These are phyloP conservation scores for Acacia concinna DNA, from an alignment of 331 rosid species.

Conservation along the genomic window DNA sequence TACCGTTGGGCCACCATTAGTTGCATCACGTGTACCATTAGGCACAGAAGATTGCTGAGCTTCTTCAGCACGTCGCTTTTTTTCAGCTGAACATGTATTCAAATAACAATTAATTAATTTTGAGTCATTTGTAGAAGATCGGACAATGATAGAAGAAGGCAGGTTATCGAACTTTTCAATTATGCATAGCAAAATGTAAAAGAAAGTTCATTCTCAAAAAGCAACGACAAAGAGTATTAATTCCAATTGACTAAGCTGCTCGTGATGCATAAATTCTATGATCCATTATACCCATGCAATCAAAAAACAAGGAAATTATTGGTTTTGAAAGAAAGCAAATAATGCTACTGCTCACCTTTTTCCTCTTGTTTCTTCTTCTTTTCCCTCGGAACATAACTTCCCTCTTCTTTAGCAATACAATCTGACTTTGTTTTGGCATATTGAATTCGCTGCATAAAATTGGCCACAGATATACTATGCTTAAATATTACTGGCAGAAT, in stretches of 20 bases:
- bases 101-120: slow-evolving; percentile 16
- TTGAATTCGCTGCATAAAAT: slow-evolving; percentile 78
- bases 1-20: slow-evolving; percentile 71
- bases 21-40: slow-evolving; percentile 69
- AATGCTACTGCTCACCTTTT: slow-evolving; percentile 59
- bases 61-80: slow-evolving; percentile 70
- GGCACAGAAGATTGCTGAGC: slow-evolving; percentile 52
- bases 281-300: neutral
- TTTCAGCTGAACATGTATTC: slow-evolving; percentile 68
- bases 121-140: slow-evolving; percentile 1
- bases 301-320: neutral
- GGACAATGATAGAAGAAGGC: neutral
- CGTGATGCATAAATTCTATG: neutral
- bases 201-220: slow-evolving; percentile 2
- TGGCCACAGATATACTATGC: neutral
- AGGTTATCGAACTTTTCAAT: slow-evolving; percentile 9
- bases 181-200: neutral
- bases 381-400: slow-evolving; percentile 90
- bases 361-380: slow-evolving; percentile 98
- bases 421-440: slow-evolving; percentile 95
- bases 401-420: slow-evolving; percentile 93
- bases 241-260: neutral
- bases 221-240: neutral
- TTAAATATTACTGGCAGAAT: neutral
- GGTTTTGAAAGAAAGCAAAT: neutral